phyloP scores from a whole-genome alignment of 441 rosid species.

The Kokia cookei region DNA sequence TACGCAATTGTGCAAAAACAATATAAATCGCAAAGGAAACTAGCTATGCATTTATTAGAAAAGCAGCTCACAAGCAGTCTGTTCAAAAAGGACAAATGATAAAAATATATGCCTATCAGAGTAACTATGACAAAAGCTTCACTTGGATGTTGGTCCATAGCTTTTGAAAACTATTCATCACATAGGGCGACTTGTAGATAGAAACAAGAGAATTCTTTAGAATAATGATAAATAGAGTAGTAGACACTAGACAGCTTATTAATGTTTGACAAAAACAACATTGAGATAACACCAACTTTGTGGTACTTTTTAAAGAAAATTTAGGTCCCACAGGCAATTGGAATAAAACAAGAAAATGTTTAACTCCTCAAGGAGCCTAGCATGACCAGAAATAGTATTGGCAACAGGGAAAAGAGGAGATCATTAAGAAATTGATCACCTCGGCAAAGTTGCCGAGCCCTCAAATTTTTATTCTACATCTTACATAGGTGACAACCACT shows the following conservation, averaged over 20 bases:
- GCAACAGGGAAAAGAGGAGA: constrained; percentile 65
- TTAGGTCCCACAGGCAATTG: constrained; percentile 15
- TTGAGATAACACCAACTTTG: not conserved
- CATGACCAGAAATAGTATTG: constrained; percentile 24
- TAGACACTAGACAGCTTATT: not conserved
- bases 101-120: constrained; percentile 31
- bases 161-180: constrained; percentile 12
- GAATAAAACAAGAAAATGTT: constrained; percentile 1
- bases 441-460: constrained; percentile 42
- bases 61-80: not conserved
- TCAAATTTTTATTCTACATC: not conserved
- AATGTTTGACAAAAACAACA: not conserved
- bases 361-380: constrained; percentile 13
- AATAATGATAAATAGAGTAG: not conserved
- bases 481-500: not conserved
- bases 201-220: too few relatives aligned
- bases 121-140: constrained; percentile 75
- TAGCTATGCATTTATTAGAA: not conserved
- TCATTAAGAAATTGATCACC: constrained; percentile 33
- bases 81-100: not conserved
- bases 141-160: constrained; percentile 47
- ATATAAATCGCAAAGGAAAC: not conserved
- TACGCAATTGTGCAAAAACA: not conserved
- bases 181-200: not conserved
- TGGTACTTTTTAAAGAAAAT: not conserved